Evolutionary conservation across 2,329 filamentous ascomycete species (phyloP), one percentile per base, ranked within the genome.

Genomic region (Talaromyces sp.): DNA sequence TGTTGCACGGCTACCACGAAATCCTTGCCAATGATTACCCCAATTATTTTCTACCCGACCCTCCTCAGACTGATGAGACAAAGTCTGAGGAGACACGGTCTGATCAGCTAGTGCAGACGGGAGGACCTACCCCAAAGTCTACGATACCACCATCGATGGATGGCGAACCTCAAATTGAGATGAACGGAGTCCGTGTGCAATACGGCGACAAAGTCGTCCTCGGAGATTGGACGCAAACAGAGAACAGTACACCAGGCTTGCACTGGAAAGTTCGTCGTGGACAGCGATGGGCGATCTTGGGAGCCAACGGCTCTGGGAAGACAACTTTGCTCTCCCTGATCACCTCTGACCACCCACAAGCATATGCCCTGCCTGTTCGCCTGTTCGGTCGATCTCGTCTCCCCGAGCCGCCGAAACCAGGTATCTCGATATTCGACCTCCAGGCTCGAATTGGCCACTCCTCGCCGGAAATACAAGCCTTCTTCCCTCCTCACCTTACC

Each of bases 291-390:
- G 93, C 90, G 3, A 84, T 97, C 19, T 94, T 99, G 69, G 94
- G 94, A 0, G 89, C 92, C 32, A 97, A 99, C 67, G 94, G 84
- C 12, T 96, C 91, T 0, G 94, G 94, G 19, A 99, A 99, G 79
- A 99, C 94, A 0, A 99, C 94, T 0, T 83, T 99, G 43, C 84
- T 97, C 29, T 94, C 92, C 5, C 82, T 99, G 6, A 89, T 99
- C 61, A 95, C 91, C 62, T 97, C 93, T 0, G 94, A 99, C 69
- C 94, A 99, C 68, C 94, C 94, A 0, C 93, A 97, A 74, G 87
- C 92, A 0, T 99, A 97, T 73, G 91, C 90, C 0, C 84, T 92
- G 26, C 92, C 93, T 0, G 88, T 99, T 62, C 88, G 85, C 66
- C 81, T 97, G 14, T 97, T 99, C 71, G 91, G 92, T 0, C 86